Evolutionary conservation across 768 basidiomycete species (phyloP).

Genomic region (Lentinula guzmanii): DNA sequence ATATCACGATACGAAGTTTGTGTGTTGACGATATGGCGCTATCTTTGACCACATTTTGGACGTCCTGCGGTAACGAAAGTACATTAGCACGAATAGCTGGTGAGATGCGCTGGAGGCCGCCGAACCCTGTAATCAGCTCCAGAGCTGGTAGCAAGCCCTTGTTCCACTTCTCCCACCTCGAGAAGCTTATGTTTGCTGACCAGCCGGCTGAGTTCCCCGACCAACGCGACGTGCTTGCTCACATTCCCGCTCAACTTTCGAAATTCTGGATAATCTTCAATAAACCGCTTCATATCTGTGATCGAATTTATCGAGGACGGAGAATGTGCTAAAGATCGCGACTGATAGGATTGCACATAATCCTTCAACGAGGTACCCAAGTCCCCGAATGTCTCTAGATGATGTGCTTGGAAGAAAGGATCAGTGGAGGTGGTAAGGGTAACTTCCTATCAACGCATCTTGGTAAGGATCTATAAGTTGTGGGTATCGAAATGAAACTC

Average conservation of each 20-base stretch:
- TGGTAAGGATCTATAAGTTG: conserved; percentile 3
- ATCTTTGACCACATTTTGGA: conserved; percentile 74
- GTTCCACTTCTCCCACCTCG: conserved; percentile 91
- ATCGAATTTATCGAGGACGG: conserved; percentile 89
- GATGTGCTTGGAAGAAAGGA: conserved; percentile 88
- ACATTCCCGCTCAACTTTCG: conserved; percentile 95
- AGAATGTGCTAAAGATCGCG: conserved; percentile 68
- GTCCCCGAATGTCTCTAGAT: conserved; percentile 93
- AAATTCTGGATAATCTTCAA: conserved; percentile 98
- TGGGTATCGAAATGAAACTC: conserved; percentile 33
- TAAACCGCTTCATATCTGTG: conserved; percentile 92
- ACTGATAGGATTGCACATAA: conserved; percentile 92
- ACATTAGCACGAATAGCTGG: background rate
- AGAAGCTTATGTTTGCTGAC: conserved; percentile 83
- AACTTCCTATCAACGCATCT: conserved; percentile 60
- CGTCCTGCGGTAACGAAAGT: conserved; percentile 42
- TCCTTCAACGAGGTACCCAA: conserved; percentile 86
- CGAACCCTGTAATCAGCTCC: conserved; percentile 81
- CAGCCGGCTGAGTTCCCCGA: conserved; percentile 90
- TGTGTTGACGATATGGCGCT: conserved; percentile 64
- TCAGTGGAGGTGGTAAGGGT: conserved; percentile 89
- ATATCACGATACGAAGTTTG: conserved; percentile 85
- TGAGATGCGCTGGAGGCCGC: conserved; percentile 11
- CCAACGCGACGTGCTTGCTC: conserved; percentile 95
- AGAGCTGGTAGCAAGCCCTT: conserved; percentile 89